Evolutionary conservation across 768 basidiomycete genomes (phyloP).

Genomic region (Psilocybe cubensis): DNA sequence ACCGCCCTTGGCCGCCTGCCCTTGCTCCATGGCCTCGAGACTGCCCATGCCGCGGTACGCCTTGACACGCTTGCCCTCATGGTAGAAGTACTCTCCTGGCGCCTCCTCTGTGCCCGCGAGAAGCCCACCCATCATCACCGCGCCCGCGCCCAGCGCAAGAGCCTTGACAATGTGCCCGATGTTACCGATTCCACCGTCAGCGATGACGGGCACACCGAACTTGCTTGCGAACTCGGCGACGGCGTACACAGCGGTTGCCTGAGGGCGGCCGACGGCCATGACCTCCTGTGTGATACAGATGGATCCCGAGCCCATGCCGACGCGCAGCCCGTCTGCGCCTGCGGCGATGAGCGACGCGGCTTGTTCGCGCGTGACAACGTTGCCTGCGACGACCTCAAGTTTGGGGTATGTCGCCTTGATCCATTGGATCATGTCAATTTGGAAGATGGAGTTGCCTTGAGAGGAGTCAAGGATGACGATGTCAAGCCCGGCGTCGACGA

Average conservation of each 20-base stretch:
- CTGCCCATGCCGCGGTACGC: slow-evolving; percentile 99
- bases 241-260: slow-evolving; percentile 97
- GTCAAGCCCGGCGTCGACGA: slow-evolving; percentile 94
- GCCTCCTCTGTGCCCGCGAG: slow-evolving; percentile 97
- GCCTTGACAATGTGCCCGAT: slow-evolving; percentile 99
- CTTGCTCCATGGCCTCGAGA: slow-evolving; percentile 91
- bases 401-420: slow-evolving; percentile 86
- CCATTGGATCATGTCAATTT: slow-evolving; percentile 93
- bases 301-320: slow-evolving; percentile 98
- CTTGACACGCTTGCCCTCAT: slow-evolving; percentile 98
- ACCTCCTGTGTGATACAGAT: slow-evolving; percentile 99
- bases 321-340: slow-evolving; percentile 92
- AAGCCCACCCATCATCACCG: slow-evolving; percentile 98
- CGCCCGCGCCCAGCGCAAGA: slow-evolving; percentile 88
- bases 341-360: slow-evolving; percentile 92
- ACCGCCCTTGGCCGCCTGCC: slow-evolving; percentile 47
- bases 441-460: slow-evolving; percentile 94
- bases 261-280: slow-evolving; percentile 98
- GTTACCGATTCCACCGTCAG: slow-evolving; percentile 95
- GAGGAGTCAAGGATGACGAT: slow-evolving; percentile 95
- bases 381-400: slow-evolving; percentile 94
- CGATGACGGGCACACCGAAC: slow-evolving; percentile 96
- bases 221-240: slow-evolving; percentile 92
- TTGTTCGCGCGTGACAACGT: slow-evolving; percentile 97
- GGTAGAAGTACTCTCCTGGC: slow-evolving; percentile 99